Evolutionary conservation across 495 filamentous ascomycete species (phyloP), one percentile per base, ranked within the genome.

Genomic region (Penicillium atrosanguineum): DNA sequence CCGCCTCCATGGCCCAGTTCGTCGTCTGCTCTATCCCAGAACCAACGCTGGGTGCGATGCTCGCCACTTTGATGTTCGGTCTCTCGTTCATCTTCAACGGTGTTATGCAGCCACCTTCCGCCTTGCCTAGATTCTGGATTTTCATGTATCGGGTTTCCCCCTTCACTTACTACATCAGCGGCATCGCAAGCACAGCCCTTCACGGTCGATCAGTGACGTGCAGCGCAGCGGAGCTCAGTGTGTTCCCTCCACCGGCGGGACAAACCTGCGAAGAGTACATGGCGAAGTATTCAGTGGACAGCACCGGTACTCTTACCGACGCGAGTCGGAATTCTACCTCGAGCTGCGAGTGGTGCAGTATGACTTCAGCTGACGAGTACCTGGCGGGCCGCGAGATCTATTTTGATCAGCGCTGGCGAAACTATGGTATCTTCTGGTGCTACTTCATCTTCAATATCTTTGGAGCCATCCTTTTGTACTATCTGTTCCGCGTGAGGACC

Each of bases 71-170:
- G 42, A 62, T 78, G 46, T 84, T 81, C 57, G 75, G 77, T 57
- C 73, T 86, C 48, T 74, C 64, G 34, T 75, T 81, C 55, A 70
- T 82, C 53, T 84, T 85, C 65, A 67, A 62, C 39, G 71, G 71
- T 71, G 83, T 89, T 31, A 77, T 91, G 63, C 80, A 83, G 40
- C 76, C 67, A 7, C 84, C 85, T 5, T 61, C 62, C 19, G 74
- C 69, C 4, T 65, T 87, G 4, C 85, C 85, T 3, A 59, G 77
- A 8, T 90, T 89, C 76, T 90, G 86, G 87, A 85, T 85, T 51
- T 89, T 89, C 76, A 85, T 88, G 81, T 88, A 89, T 60, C 80
- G 83, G 36, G 77, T 86, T 45, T 85, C 80, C 12, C 85, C 87
- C 5, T 82, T 89, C 44, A 85, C 81, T 0, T 89, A 90, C 60